Conservation (phyloP, 345 rosid genomes). For the Gossypium sturtianum region DNA sequence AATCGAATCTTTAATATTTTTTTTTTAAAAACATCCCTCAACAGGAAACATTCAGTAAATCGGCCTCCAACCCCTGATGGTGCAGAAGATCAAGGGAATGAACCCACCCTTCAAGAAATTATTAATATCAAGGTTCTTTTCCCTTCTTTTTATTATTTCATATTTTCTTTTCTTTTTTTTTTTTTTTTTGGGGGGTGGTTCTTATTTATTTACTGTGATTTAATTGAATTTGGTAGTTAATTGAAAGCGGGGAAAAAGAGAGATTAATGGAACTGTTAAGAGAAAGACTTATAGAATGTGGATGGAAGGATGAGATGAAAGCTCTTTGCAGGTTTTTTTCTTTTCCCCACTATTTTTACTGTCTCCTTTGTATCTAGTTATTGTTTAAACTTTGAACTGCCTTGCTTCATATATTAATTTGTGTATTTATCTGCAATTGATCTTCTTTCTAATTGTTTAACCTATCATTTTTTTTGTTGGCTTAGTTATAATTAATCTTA, state of each 20-base stretch:
- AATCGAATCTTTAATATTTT: background rate
- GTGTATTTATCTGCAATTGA: background rate
- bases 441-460: background rate
- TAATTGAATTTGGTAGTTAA: background rate
- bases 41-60: constrained; percentile 33
- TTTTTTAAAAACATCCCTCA: background rate
- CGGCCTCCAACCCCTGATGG: constrained; percentile 62
- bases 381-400: background rate
- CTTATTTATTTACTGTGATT: background rate
- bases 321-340: constrained; percentile 65
- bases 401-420: background rate
- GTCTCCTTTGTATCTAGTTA: background rate
- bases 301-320: constrained; percentile 81
- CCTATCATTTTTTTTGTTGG: background rate
- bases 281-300: constrained; percentile 41
- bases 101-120: background rate
- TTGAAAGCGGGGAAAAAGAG: background rate
- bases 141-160: background rate
- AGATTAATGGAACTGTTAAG: background rate
- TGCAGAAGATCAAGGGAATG: constrained; percentile 9
- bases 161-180: background rate
- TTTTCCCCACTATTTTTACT: background rate
- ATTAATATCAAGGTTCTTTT: background rate
- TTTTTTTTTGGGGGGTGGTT: no score
- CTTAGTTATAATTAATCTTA: background rate